These are phyloP conservation scores for Myrmaecium sp. DNA, from an alignment of 2,329 filamentous ascomycete genomes.

Conservation along the genomic window DNA sequence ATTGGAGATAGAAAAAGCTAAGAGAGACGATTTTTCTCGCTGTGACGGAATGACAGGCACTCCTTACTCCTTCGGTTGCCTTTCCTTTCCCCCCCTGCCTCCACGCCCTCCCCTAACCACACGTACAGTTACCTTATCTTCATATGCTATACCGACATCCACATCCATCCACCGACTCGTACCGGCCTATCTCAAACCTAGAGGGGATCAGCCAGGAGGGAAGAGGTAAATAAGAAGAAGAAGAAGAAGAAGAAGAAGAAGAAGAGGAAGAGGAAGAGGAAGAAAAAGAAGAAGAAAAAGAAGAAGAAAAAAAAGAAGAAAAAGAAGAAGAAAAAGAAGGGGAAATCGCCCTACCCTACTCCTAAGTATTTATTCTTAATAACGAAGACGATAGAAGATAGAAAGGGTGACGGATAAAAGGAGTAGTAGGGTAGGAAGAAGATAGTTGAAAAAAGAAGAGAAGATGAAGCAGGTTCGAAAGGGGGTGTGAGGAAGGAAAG, in stretches of 20 bases:
- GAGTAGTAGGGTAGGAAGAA: background rate
- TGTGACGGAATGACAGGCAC: too few species aligned
- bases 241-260: constrained; percentile 11
- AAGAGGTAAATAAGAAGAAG: constrained; percentile 9
- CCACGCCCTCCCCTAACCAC: too few species aligned
- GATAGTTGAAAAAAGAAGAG: background rate
- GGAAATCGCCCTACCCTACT: background rate
- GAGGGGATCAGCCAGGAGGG: constrained; percentile 7
- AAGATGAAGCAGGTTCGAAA: background rate
- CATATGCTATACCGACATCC: too few species aligned
- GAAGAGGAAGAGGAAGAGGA: constrained; percentile 5
- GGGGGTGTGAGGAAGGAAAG: background rate
- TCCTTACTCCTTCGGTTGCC: too few species aligned
- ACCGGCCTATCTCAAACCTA: too few species aligned
- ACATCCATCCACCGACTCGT: too few species aligned
- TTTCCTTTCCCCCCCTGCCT: too few species aligned
- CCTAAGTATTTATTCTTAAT: background rate
- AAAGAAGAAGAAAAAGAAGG: background rate
- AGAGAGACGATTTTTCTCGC: too few species aligned
- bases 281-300: background rate
- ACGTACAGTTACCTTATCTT: too few species aligned
- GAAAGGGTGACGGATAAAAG: background rate
- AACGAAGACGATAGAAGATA: background rate
- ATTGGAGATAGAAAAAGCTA: too few species aligned
- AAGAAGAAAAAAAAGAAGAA: constrained; percentile 3